Base-by-base conservation (phyloP, 305 asterid genomes). In the Fraxinus dipetala region DNA sequence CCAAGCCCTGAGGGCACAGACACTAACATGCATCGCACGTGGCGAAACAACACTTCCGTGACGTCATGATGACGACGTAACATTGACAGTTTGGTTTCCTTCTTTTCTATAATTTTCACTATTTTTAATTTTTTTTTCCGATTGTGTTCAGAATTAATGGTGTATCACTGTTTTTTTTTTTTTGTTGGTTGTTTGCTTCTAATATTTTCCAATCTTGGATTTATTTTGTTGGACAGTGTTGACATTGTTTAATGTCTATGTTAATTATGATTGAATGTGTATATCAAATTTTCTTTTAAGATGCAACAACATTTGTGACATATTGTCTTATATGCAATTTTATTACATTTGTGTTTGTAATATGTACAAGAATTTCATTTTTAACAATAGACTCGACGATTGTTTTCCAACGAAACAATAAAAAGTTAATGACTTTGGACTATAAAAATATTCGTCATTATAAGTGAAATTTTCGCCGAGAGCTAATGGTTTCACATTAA, bases 1-100 rank as follows among this genome's bases (percentile, higher is more conserved):
- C 80, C 87, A 93, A 67, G 93, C 95, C 11, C 45, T 82, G 67
- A 88, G 92, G 85, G 98, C 98, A 8, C 91, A 91, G 87, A 36
- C 86, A 83, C 95, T 93, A 78, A 92, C 97, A 88, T 87, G 93
- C 87, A 82, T 86, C 13, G 91, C 89, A 78, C 9, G 90, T 80
- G 88, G 84, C 54, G 91, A 87, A 32, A 72, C 81, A 7, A 26
- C 87, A 14, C 11, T 78, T 78, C 75, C 56, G 89, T 89, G 90
- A 86, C 91, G 76, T 91, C 94, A 84, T 78, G 83, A 0, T 86
- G 88, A 91, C 78, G 38, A 72, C 69, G 54, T 61, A 28, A 65
- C 34, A 0, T 54, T 72, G 78, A 86, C 86, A 6, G 59, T 63
- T 82, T 56, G 54, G 76, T 76, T 40, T 16, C 24, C 13, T 14